Conservation (phyloP, 345 rosid species). For the Pistacia vera region DNA sequence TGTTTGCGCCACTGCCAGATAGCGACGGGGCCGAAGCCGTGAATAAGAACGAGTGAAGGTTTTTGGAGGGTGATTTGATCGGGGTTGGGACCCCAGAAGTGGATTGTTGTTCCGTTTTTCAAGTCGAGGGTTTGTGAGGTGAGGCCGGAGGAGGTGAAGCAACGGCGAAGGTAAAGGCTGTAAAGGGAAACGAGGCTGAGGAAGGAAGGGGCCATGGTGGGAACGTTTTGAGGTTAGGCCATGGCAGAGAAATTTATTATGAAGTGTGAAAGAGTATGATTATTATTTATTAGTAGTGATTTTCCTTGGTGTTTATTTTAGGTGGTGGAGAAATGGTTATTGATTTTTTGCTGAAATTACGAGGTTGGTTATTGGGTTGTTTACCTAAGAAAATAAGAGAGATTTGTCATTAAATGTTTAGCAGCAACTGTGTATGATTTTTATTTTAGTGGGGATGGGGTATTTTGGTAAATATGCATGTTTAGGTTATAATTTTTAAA, state of each 20-base stretch:
- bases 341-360: no score
- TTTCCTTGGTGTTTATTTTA: no score
- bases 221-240: background rate
- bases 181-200: slow-evolving; percentile 66
- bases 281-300: no score
- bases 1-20: slow-evolving; percentile 86
- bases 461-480: no score
- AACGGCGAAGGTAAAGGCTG: slow-evolving; percentile 68
- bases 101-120: slow-evolving; percentile 59
- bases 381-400: slow-evolving; percentile 6
- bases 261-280: no score
- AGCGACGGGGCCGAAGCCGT: slow-evolving; percentile 83
- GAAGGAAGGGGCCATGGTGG: slow-evolving; percentile 44
- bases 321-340: no score
- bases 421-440: no score
- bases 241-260: background rate
- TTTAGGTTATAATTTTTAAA: no score
- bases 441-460: no score
- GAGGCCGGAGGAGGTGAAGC: slow-evolving; percentile 67
- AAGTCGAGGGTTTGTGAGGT: slow-evolving; percentile 42
- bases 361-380: background rate
- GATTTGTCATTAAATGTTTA: background rate
- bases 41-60: slow-evolving; percentile 65
- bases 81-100: slow-evolving; percentile 69
- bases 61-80: slow-evolving; percentile 15